Evolutionary conservation across 2,329 filamentous ascomycete genomes (phyloP).

Genomic region (Neonectria punicea): DNA sequence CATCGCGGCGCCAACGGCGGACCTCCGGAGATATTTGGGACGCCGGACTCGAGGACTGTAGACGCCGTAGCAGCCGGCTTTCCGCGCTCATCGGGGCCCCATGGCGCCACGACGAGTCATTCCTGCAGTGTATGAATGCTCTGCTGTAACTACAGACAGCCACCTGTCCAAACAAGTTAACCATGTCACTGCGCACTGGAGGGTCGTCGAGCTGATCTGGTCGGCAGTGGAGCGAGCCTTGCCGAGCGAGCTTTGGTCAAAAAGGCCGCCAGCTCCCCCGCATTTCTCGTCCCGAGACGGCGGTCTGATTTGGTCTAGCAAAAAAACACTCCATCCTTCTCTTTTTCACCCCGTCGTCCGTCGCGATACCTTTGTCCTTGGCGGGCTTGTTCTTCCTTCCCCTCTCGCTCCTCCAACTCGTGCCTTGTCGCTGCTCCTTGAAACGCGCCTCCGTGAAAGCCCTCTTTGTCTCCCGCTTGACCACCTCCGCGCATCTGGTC

Average conservation of each 20-base stretch:
- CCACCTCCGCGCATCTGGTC: not conserved
- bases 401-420: slow-evolving; percentile 55
- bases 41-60: not conserved
- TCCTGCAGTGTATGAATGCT: slow-evolving; percentile 3
- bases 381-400: slow-evolving; percentile 24
- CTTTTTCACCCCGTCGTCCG: slow-evolving; percentile 6
- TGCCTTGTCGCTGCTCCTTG: slow-evolving; percentile 56
- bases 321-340: slow-evolving; percentile 15
- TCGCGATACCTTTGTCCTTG: slow-evolving; percentile 9
- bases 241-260: slow-evolving; percentile 28
- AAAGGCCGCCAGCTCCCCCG: slow-evolving; percentile 39
- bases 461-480: not conserved
- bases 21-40: not conserved
- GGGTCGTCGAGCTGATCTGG: slow-evolving; percentile 26
- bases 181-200: too few species aligned
- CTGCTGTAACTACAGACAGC: too few species aligned
- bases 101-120: slow-evolving; percentile 42
- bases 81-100: not conserved
- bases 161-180: too few species aligned
- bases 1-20: not conserved
- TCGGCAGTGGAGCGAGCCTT: slow-evolving; percentile 42
- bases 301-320: slow-evolving; percentile 21
- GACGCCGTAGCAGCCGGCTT: not conserved
- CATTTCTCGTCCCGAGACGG: slow-evolving; percentile 36
- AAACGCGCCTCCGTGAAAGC: slow-evolving; percentile 36